Evolutionary conservation across 1,139 yeast species (phyloP).

Genomic region (Pichia sp.): DNA sequence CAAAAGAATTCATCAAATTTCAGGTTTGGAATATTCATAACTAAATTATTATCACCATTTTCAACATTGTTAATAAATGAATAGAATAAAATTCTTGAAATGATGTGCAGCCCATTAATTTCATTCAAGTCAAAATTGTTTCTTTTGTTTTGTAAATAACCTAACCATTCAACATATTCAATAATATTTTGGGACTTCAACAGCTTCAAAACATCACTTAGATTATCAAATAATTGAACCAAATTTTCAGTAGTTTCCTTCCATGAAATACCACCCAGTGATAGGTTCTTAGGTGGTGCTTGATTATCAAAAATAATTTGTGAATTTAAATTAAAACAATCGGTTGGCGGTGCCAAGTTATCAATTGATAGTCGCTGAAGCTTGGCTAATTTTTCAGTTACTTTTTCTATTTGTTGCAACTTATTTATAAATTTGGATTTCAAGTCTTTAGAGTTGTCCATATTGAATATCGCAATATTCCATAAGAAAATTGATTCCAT

Average conservation of each 20-base stretch:
- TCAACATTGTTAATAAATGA: constrained; percentile 3
- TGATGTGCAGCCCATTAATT: constrained; percentile 37
- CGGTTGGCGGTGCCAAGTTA: constrained; percentile 29
- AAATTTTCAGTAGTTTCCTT: constrained; percentile 32
- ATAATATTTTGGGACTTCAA: constrained; percentile 27
- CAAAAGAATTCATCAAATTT: constrained; percentile 18
- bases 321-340: constrained; percentile 46
- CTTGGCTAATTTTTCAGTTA: neutral
- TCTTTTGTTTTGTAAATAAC: constrained; percentile 25
- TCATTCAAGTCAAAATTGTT: constrained; percentile 22
- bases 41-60: constrained; percentile 49
- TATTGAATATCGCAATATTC: constrained; percentile 9
- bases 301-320: constrained; percentile 50
- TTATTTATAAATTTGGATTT: neutral
- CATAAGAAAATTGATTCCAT: constrained; percentile 6
- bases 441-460: neutral
- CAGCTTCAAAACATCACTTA: constrained; percentile 28
- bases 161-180: constrained; percentile 36
- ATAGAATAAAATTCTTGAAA: constrained; percentile 50
- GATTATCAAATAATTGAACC: constrained; percentile 33
- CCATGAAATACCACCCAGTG: constrained; percentile 25
- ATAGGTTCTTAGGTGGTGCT: constrained; percentile 37
- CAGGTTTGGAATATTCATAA: constrained; percentile 32
- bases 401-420: constrained; percentile 2
- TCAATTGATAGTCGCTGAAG: constrained; percentile 5